A percentile compares a stretch with the other conserved stretches of the same genome.
These are phyloP conservation scores for Drechslerella dactyloides DNA, from an alignment of 2,329 filamentous ascomycete genomes.

Conservation along the genomic window DNA sequence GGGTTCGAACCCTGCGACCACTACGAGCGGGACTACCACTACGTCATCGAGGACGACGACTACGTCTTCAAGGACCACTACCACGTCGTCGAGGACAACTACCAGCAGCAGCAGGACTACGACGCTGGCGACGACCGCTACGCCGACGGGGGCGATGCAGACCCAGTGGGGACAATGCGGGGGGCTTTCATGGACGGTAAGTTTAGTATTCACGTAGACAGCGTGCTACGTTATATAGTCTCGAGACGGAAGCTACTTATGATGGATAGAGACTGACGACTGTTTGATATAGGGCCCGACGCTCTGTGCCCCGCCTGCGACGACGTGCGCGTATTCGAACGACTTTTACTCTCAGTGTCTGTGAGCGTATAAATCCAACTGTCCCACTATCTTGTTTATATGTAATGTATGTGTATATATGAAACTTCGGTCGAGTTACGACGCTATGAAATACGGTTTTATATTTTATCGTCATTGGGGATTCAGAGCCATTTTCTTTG, in stretches of 20 bases:
- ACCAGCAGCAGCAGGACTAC: constrained; percentile 5
- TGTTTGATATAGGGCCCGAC: constrained; percentile 25
- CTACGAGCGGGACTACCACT: constrained; percentile 6
- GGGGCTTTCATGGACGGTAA: constrained; percentile 37
- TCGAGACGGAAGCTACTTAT: too few relatives aligned
- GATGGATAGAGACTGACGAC: constrained; percentile 5
- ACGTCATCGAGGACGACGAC: constrained; percentile 21
- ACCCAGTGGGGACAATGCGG: constrained; percentile 39
- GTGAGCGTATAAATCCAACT: background rate
- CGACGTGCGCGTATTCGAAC: constrained; percentile 24
- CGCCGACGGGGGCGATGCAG: constrained; percentile 19
- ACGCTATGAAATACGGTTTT: too few relatives aligned
- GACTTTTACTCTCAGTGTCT: constrained; percentile 35
- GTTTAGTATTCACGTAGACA: background rate
- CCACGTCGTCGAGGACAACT: constrained; percentile 12
- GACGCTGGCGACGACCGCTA: constrained; percentile 1
- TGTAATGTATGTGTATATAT: too few relatives aligned
- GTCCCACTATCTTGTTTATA: too few relatives aligned
- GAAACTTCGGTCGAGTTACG: too few relatives aligned
- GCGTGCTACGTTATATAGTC: background rate
- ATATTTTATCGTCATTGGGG: too few relatives aligned
- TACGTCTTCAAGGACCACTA: constrained; percentile 29
- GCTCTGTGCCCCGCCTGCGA: constrained; percentile 31
- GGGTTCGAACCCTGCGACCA: too few relatives aligned
- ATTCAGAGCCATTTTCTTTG: too few relatives aligned